A percentile compares a stretch with the other conserved stretches of the same genome.
Evolutionary conservation across 257 asterid species (phyloP).

Genomic region (Nicotiana noctiflora): DNA sequence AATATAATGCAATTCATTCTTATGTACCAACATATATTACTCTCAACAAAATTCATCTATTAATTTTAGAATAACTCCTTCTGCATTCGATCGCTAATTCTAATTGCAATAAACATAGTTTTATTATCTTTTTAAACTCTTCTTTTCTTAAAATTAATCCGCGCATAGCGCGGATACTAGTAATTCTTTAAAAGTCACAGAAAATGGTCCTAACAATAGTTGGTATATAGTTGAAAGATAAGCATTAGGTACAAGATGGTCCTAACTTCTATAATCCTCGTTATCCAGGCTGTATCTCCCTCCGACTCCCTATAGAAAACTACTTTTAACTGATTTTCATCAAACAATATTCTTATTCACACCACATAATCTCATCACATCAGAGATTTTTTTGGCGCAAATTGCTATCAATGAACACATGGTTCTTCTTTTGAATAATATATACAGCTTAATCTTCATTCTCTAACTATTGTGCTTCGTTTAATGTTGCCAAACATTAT

Average conservation of each 20-base stretch:
- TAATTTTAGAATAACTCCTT: no score
- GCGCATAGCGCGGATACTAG: no score
- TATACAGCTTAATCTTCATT: background rate
- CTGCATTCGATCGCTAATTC: no score
- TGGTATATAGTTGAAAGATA: conserved; percentile 2
- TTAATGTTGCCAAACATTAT: background rate
- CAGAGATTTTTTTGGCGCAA: background rate
- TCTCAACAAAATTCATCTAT: no score
- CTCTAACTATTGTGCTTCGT: background rate
- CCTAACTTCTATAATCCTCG: background rate
- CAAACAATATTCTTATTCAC: background rate
- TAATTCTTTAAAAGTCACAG: conserved; percentile 5
- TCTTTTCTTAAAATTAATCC: no score
- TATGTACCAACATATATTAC: no score
- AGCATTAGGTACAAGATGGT: background rate
- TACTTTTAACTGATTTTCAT: background rate
- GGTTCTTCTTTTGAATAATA: background rate
- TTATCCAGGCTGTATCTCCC: conserved; percentile 4
- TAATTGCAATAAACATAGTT: no score
- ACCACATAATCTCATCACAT: background rate
- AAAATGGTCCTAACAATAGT: background rate
- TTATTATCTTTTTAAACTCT: no score
- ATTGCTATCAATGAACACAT: background rate
- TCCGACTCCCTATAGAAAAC: background rate
- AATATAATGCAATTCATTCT: no score